Conservation (phyloP, 2,329 filamentous ascomycete species). For the Arthroderma sp. region DNA sequence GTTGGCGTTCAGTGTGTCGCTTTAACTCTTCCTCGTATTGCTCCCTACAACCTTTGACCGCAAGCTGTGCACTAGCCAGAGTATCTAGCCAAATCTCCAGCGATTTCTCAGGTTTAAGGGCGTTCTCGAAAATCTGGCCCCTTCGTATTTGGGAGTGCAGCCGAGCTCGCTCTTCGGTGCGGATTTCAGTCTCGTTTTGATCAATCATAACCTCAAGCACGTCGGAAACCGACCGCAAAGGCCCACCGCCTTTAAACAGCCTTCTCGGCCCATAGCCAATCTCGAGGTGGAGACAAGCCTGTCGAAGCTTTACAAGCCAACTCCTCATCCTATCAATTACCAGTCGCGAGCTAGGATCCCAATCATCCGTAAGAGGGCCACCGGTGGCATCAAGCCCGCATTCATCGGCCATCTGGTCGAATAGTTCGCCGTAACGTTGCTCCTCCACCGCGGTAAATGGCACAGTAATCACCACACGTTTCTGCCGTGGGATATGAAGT, state of each 20-base stretch:
- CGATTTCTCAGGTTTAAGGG: slow-evolving; percentile 52
- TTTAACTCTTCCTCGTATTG: slow-evolving; percentile 42
- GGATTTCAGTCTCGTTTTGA: slow-evolving; percentile 56
- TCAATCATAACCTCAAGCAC: slow-evolving; percentile 88
- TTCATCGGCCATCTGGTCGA: slow-evolving; percentile 59
- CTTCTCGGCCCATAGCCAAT: slow-evolving; percentile 55
- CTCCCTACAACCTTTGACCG: slow-evolving; percentile 49
- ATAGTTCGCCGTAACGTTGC: slow-evolving; percentile 68
- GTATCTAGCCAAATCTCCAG: slow-evolving; percentile 55
- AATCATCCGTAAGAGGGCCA: slow-evolving; percentile 45
- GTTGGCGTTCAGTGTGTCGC: slow-evolving; percentile 10
- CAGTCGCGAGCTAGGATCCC: slow-evolving; percentile 47
- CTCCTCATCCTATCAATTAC: slow-evolving; percentile 59
- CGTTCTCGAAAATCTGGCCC: slow-evolving; percentile 70
- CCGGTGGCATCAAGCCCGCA: slow-evolving; percentile 55
- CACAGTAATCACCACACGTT: slow-evolving; percentile 73
- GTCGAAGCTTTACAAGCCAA: slow-evolving; percentile 65
- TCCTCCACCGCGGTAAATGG: slow-evolving; percentile 86
- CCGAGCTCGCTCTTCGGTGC: slow-evolving; percentile 54
- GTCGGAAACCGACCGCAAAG: slow-evolving; percentile 69
- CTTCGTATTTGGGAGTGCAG: slow-evolving; percentile 51
- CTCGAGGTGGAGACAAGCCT: slow-evolving; percentile 76
- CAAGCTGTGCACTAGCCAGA: slow-evolving; percentile 32
- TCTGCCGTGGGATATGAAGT: slow-evolving; percentile 66
- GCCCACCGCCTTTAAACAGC: slow-evolving; percentile 51